Evolutionary conservation across 768 basidiomycete species (phyloP).

Genomic region (Pleurotus salmoneostramineus): DNA sequence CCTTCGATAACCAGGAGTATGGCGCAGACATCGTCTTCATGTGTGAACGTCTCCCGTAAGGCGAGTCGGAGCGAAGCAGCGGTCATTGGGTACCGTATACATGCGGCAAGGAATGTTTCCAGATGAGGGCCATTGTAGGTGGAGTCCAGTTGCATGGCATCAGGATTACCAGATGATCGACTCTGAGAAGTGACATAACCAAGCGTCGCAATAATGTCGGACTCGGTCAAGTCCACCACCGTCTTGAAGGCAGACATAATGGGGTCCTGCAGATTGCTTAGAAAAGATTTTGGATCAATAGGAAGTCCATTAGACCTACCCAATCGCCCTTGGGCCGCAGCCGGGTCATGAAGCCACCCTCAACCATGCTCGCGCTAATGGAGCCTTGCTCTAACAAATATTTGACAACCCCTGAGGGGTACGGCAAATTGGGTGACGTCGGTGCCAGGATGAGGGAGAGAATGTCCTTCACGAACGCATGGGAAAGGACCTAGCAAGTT

Average conservation of each 20-base stretch:
- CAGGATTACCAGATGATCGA: constrained; percentile 24
- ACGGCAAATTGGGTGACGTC: constrained; percentile 30
- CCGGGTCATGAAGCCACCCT: constrained; percentile 51
- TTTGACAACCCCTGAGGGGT: constrained; percentile 53
- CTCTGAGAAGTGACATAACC: constrained; percentile 37
- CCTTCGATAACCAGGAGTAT: constrained; percentile 43
- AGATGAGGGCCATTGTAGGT: constrained; percentile 22
- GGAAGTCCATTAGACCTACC: constrained; percentile 34
- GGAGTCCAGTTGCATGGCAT: constrained; percentile 37
- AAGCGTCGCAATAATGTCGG: constrained; percentile 55
- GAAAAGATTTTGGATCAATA: neutral
- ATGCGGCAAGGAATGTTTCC: constrained; percentile 29
- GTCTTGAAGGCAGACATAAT: constrained; percentile 45
- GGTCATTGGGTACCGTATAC: constrained; percentile 34
- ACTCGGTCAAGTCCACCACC: constrained; percentile 64
- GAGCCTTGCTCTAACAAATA: constrained; percentile 54
- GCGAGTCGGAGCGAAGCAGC: constrained; percentile 41
- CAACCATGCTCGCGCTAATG: constrained; percentile 60
- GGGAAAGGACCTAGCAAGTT: constrained; percentile 9
- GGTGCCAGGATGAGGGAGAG: constrained; percentile 46
- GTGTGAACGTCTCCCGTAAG: constrained; percentile 43
- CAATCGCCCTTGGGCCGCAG: constrained; percentile 61
- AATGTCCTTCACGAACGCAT: constrained; percentile 59
- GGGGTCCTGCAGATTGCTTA: constrained; percentile 28
- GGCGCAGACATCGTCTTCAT: constrained; percentile 42